Percentiles rank a stretch among this genome's conserved stretches.
phyloP scores from a whole-genome alignment of 2,329 filamentous ascomycete genomes.

The Kalaharituber pfeilii region DNA sequence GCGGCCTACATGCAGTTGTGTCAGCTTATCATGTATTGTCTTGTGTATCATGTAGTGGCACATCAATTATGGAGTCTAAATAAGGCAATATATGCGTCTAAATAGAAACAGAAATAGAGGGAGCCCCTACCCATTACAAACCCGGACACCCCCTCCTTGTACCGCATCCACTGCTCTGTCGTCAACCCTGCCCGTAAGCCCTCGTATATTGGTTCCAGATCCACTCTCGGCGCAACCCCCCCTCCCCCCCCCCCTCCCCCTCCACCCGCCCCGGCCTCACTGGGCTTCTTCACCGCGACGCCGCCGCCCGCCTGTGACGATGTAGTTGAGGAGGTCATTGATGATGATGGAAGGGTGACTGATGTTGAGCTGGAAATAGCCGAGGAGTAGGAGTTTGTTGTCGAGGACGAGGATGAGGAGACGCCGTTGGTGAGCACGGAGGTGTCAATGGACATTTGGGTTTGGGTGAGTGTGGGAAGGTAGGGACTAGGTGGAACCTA shows the following conservation, averaged over 20 bases:
- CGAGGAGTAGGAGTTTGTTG: background rate
- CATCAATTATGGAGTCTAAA: background rate
- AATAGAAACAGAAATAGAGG: background rate
- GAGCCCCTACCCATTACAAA: constrained; percentile 43
- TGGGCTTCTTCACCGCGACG: background rate
- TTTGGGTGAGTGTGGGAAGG: too few species aligned
- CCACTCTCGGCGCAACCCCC: constrained; percentile 46
- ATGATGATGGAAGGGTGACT: background rate
- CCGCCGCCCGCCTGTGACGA: background rate
- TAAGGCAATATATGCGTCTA: background rate
- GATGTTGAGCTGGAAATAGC: background rate
- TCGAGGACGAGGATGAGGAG: too few species aligned
- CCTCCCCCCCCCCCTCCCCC: background rate
- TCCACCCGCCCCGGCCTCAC: background rate
- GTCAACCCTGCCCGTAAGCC: constrained; percentile 39
- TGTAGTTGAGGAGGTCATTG: background rate
- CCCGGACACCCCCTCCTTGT: constrained; percentile 45
- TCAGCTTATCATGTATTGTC: background rate
- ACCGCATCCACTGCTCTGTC: constrained; percentile 44
- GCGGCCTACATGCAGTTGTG: constrained; percentile 32
- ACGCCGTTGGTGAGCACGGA: too few species aligned
- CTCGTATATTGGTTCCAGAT: constrained; percentile 47
- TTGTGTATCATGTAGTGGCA: constrained; percentile 1
- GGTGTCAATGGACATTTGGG: too few species aligned
- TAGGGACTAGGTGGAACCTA: too few species aligned